Evolutionary conservation across 2,329 filamentous ascomycete genomes (phyloP).

Genomic region (Aphanoascus verrucosus): DNA sequence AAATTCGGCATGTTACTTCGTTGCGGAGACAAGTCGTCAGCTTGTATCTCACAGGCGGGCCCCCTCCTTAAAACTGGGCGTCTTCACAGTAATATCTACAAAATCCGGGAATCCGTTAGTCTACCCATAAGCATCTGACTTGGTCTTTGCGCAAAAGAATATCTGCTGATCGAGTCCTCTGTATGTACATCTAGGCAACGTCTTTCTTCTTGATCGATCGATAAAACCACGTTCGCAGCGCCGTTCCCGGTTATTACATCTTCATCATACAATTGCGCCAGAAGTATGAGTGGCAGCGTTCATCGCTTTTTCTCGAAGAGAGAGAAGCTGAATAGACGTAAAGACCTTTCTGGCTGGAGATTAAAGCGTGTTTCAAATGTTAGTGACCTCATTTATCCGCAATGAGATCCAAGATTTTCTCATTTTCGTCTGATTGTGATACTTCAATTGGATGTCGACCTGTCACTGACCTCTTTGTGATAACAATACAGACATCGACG

Average conservation of each 20-base stretch:
- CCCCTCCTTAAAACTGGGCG: neutral
- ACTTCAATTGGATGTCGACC: neutral
- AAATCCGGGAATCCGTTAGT: neutral
- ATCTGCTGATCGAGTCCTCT: neutral
- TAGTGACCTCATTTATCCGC: neutral
- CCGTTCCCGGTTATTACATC: neutral
- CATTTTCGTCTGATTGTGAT: neutral
- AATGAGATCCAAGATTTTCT: neutral
- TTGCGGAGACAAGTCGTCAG: neutral
- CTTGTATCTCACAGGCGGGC: neutral
- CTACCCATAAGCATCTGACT: neutral
- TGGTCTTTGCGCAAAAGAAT: neutral
- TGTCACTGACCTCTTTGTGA: neutral
- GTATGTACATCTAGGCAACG: neutral
- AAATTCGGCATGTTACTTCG: constrained; percentile 4
- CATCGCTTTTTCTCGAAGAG: constrained; percentile 34
- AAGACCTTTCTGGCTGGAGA: constrained; percentile 5
- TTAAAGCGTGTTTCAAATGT: constrained; percentile 4
- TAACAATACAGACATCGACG: neutral
- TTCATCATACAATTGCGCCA: neutral
- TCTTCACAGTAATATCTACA: neutral
- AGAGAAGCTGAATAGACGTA: constrained; percentile 24
- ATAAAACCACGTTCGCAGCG: neutral
- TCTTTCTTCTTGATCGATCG: neutral
- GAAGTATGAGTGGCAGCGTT: constrained; percentile 31